Base-by-base conservation (phyloP, 176 grass and related monocot species). In the Oryza australiensis region DNA sequence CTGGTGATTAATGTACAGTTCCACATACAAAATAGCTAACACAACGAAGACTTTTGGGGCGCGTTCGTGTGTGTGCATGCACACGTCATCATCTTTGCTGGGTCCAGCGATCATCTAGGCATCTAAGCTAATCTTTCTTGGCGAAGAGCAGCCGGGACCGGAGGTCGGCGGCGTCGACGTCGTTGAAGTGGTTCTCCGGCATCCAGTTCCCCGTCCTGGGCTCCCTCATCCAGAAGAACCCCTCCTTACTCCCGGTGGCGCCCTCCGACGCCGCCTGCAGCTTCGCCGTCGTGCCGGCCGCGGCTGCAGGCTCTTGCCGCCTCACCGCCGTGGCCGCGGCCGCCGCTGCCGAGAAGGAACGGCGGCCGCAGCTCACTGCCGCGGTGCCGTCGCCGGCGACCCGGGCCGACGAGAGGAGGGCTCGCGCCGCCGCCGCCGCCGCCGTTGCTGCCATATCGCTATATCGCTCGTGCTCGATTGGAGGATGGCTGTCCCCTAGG, bases 201-300 rank as follows among this genome's bases (percentile, higher is more conserved):
- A 90, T 83, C 94, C 86, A 93, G 53, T 64, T 84, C 6, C 94
- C 88, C 9, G 88, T 93, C 71, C 85, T 89, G 14, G 94, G 94
- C 38, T 97, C 86, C 64, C 86, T 87, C 90, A 87, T 93, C 94
- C 94, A 97, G 67, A 77, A 97, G 18, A 75, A 18, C 55, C 80
- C 90, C 80, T 74, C n/a, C 57, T 60, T 70, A 3, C n/a, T 59
- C 53, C 20, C 53, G 53, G 53, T 8, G 5, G 62, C 2, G 20
- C 51, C 76, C 28, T 29, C 18, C 9, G n/a, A n/a, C n/a, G 4
- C 45, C 72, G 15, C 60, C 55, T 45, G 66, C 32, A 46, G 43
- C 10, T 20, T 20, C 16, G 4, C 16, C 48, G 48, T 20, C 48
- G 48, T 51, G 16, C 16, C 48, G 16, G 48, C 48, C 15, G 16